Percentiles rank a stretch among this genome's conserved stretches.
phyloP scores from a whole-genome alignment of 129 eudicot genomes.

The Helianthus tuberosus region DNA sequence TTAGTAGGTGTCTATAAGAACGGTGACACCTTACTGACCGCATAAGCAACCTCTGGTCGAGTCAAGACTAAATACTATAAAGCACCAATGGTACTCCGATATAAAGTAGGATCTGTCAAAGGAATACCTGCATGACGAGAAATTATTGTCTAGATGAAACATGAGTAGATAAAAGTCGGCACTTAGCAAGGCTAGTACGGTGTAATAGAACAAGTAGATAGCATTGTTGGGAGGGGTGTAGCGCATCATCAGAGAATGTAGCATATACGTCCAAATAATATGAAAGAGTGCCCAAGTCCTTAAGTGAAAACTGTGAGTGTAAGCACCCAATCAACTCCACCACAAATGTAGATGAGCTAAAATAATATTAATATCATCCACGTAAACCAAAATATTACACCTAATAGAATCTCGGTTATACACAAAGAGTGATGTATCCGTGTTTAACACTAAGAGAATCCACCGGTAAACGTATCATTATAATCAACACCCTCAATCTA shows the following conservation, averaged over 20 bases:
- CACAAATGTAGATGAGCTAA: not conserved
- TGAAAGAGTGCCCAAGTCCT: not conserved
- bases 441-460: too few species aligned
- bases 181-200: not conserved
- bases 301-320: not conserved
- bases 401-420: too few species aligned
- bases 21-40: not conserved
- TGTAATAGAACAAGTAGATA: not conserved
- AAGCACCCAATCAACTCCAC: not conserved
- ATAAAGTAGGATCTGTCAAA: not conserved
- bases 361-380: not conserved
- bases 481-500: too few species aligned
- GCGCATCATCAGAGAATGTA: not conserved
- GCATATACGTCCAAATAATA: not conserved
- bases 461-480: too few species aligned
- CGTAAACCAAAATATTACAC: not conserved
- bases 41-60: too few species aligned
- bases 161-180: not conserved
- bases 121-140: not conserved
- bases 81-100: not conserved
- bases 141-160: not conserved
- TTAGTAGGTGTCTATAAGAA: not conserved
- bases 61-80: not conserved
- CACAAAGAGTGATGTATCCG: too few species aligned
- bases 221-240: not conserved